A percentile compares a stretch with the other conserved stretches of the same genome.
phyloP scores from a whole-genome alignment of 1,284 basidiomycete genomes.

The Leccinum subspadiceum region DNA sequence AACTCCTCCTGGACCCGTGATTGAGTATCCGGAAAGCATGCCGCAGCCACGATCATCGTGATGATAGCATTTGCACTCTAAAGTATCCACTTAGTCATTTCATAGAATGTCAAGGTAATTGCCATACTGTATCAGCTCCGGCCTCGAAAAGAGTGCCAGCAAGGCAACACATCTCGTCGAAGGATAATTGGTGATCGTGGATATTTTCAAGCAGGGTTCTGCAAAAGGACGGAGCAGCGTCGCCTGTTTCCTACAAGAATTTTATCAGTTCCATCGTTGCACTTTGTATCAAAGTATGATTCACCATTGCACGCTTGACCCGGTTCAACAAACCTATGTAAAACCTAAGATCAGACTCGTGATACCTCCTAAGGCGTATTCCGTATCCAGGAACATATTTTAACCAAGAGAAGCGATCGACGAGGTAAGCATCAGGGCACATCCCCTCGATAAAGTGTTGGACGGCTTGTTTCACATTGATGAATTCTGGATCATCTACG shows the following conservation, averaged over 20 bases:
- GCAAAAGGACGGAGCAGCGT: conserved; percentile 47
- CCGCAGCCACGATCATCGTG: conserved; percentile 61
- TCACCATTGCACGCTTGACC: conserved; percentile 47
- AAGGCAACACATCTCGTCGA: conserved; percentile 58
- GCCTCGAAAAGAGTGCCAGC: conserved; percentile 66
- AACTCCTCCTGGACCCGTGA: conserved; percentile 57
- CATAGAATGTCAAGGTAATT: no score
- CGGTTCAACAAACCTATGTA: conserved; percentile 49
- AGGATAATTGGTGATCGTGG: conserved; percentile 45
- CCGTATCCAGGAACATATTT: conserved; percentile 34
- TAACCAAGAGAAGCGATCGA: conserved; percentile 60
- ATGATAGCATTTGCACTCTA: conserved; percentile 29
- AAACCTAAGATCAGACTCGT: conserved; percentile 53
- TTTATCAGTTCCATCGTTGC: conserved; percentile 6
- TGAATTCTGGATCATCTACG: conserved; percentile 57
- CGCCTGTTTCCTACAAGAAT: conserved; percentile 30
- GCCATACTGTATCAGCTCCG: conserved; percentile 54
- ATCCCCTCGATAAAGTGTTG: conserved; percentile 50
- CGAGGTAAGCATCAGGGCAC: conserved; percentile 54
- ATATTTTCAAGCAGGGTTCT: conserved; percentile 57
- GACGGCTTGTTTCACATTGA: conserved; percentile 45
- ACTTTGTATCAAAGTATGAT: not conserved
- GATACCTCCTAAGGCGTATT: conserved; percentile 36
- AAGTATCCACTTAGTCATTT: not conserved
- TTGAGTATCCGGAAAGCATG: conserved; percentile 56